Percentiles rank a stretch among this genome's conserved stretches.
These are phyloP conservation scores for Quercus tomentella DNA, from an alignment of 331 rosid species.

Conservation along the genomic window DNA sequence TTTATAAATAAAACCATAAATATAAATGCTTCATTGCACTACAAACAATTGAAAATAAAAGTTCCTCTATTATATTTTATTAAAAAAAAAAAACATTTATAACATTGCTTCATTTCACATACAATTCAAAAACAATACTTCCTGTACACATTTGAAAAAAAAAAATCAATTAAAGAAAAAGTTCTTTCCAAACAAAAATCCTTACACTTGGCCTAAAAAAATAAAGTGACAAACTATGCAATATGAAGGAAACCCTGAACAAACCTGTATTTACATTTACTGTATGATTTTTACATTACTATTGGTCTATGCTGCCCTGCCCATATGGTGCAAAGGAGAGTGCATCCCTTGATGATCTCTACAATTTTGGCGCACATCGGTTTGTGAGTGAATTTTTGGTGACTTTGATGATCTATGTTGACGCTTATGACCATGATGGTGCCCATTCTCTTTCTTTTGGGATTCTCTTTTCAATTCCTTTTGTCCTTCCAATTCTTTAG, in stretches of 20 bases:
- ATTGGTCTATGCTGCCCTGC: conserved; percentile 14
- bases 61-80: background rate
- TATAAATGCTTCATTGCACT: background rate
- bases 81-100: background rate
- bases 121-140: conserved; percentile 22
- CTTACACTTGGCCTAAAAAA: background rate
- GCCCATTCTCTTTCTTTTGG: conserved; percentile 21
- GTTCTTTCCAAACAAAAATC: background rate
- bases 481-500: conserved; percentile 23
- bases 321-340: conserved; percentile 42
- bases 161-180: background rate
- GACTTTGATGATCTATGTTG: conserved; percentile 37
- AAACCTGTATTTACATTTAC: conserved; percentile 42
- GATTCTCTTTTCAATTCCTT: conserved; percentile 29
- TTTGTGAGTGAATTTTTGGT: conserved; percentile 22
- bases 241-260: background rate
- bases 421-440: conserved; percentile 25
- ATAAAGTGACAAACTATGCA: background rate
- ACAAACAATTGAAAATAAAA: conserved; percentile 28
- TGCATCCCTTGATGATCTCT: conserved; percentile 22
- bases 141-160: background rate
- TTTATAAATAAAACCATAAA: conserved; percentile 5
- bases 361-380: conserved; percentile 1
- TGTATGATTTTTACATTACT: background rate
- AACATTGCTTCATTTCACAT: background rate